A percentile compares a stretch with the other conserved stretches of the same genome.
phyloP scores from a whole-genome alignment of 176 grass and related monocot species.

The Juncus inflexus region DNA sequence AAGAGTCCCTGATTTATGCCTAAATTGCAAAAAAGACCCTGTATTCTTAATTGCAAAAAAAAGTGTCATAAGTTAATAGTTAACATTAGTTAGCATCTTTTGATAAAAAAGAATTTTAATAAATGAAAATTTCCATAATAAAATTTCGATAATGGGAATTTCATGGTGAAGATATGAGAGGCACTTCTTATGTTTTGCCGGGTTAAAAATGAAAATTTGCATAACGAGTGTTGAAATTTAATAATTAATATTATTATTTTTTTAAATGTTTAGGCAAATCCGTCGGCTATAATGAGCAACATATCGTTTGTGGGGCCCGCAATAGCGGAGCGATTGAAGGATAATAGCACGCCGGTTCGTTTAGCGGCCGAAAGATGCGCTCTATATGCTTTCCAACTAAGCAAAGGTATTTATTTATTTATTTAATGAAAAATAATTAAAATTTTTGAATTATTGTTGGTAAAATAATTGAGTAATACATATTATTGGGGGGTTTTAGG shows the following conservation, averaged over 20 bases:
- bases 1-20: background rate
- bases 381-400: constrained; percentile 91
- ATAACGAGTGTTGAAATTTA: background rate
- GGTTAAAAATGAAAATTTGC: constrained; percentile 1
- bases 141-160: no score
- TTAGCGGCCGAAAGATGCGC: constrained; percentile 77
- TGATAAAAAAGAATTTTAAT: no score
- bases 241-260: constrained; percentile 2
- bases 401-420: constrained; percentile 53
- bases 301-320: constrained; percentile 62
- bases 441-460: background rate
- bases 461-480: background rate
- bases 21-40: background rate
- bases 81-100: no score
- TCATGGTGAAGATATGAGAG: background rate
- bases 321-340: constrained; percentile 68
- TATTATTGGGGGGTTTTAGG: constrained; percentile 21
- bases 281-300: constrained; percentile 43
- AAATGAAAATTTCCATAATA: no score
- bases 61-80: no score
- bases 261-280: constrained; percentile 56
- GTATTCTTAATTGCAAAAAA: background rate
- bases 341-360: constrained; percentile 72
- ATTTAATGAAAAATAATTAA: background rate
- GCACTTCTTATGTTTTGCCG: background rate